Conservation (phyloP, 495 filamentous ascomycete genomes). For the Penicillium bialowiezense region DNA sequence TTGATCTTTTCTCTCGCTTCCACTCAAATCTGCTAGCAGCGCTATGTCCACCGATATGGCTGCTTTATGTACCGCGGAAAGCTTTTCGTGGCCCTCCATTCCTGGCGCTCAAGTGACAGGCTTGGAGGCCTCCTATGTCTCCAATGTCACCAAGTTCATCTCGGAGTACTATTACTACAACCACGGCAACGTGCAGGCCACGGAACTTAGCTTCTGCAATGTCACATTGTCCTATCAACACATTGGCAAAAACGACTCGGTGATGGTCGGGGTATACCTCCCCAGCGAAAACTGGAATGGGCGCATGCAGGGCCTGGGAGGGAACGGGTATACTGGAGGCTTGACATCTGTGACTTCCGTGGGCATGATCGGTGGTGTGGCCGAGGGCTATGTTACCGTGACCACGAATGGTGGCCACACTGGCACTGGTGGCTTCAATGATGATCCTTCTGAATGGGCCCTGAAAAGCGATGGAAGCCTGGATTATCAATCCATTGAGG, state of each 20-base stretch:
- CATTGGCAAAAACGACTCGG: slow-evolving; percentile 32
- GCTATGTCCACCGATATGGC: too few species aligned
- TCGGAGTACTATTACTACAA: not conserved
- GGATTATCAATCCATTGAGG: slow-evolving; percentile 17
- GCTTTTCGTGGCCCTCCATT: not conserved
- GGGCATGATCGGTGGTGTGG: slow-evolving; percentile 24
- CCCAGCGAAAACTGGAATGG: slow-evolving; percentile 40
- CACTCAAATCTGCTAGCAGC: too few species aligned
- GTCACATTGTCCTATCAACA: slow-evolving; percentile 46
- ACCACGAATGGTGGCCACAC: slow-evolving; percentile 41
- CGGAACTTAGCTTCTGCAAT: slow-evolving; percentile 35
- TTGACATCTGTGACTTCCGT: slow-evolving; percentile 7
- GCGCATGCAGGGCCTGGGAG: slow-evolving; percentile 38
- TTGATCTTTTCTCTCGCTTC: too few species aligned
- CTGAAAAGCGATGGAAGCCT: slow-evolving; percentile 31
- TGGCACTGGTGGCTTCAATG: too few species aligned
- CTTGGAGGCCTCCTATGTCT: not conserved
- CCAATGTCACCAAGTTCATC: not conserved
- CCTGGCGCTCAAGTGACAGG: not conserved
- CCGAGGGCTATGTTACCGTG: slow-evolving; percentile 33
- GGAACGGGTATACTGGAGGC: slow-evolving; percentile 34
- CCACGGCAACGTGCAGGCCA: not conserved
- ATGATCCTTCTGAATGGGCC: slow-evolving; percentile 27
- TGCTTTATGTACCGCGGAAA: too few species aligned
- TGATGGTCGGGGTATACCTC: slow-evolving; percentile 34